Evolutionary conservation across 106 monocot species (phyloP).

Genomic region (Chionographis japonica): DNA sequence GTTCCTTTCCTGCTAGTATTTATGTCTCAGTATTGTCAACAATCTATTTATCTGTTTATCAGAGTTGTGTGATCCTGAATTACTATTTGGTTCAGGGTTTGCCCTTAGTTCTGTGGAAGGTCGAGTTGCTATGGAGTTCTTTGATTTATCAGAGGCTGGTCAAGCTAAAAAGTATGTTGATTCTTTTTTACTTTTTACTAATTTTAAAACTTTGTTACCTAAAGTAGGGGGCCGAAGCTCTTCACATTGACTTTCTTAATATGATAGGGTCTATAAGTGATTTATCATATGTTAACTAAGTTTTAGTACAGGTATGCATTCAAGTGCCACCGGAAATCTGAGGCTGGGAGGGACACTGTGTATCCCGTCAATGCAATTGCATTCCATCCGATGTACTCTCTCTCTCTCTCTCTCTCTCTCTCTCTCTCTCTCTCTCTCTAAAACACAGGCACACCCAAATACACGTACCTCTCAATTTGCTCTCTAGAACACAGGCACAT

Average conservation of each 20-base stretch:
- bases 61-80: background rate
- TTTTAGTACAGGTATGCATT: constrained; percentile 79
- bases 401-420: constrained; percentile 7
- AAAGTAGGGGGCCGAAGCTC: background rate
- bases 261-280: too few species aligned
- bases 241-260: too few species aligned
- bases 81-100: constrained; percentile 59
- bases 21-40: too few species aligned
- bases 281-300: background rate
- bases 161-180: constrained; percentile 70
- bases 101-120: constrained; percentile 98
- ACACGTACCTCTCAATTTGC: background rate
- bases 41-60: background rate
- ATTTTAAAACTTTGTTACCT: background rate
- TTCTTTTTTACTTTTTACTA: background rate
- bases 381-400: constrained; percentile 88
- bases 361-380: constrained; percentile 97
- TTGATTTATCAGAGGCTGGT: constrained; percentile 74
- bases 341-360: constrained; percentile 85
- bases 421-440: constrained; percentile 8
- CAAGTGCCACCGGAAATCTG: constrained; percentile 94
- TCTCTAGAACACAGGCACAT: too few species aligned
- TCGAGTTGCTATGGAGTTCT: constrained; percentile 89
- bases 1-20: too few species aligned
- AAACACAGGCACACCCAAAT: background rate